Percentiles rank a stretch among this genome's conserved stretches.
These are phyloP conservation scores for Neurospora crassa DNA, from an alignment of 2,329 filamentous ascomycete species.

Conservation along the genomic window DNA sequence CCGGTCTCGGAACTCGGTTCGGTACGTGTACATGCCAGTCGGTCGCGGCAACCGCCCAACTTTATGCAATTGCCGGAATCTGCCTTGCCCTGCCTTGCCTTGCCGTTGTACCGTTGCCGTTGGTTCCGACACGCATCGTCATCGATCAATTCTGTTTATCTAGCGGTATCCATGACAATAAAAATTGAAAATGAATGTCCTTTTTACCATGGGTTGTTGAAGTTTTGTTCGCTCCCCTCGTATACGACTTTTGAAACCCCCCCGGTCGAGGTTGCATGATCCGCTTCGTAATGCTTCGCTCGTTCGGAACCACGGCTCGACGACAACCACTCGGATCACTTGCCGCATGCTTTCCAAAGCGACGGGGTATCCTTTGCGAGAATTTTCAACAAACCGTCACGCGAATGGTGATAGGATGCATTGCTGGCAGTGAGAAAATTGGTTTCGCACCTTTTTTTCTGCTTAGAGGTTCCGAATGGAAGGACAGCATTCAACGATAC, in stretches of 20 bases:
- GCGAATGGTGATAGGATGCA: background rate
- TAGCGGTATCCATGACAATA: background rate
- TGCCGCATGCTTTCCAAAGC: background rate
- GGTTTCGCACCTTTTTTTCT: background rate
- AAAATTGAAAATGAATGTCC: too few species aligned
- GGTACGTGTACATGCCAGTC: background rate
- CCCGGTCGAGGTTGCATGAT: background rate
- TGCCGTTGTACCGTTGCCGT: background rate
- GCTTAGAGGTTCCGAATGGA: background rate
- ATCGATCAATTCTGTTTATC: background rate
- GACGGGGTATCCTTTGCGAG: background rate
- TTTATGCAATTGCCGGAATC: background rate
- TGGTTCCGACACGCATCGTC: background rate
- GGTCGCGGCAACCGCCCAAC: background rate
- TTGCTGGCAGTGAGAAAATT: background rate
- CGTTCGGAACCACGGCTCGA: background rate
- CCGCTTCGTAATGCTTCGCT: background rate
- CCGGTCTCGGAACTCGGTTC: background rate
- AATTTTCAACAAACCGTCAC: background rate
- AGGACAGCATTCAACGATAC: background rate
- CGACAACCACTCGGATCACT: background rate
- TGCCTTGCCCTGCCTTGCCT: background rate
- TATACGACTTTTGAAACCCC: background rate
- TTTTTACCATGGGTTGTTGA: background rate
- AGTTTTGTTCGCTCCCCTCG: background rate